These are phyloP conservation scores for Lolium multiflorum DNA, from an alignment of 176 grass and related monocot genomes.

Conservation along the genomic window DNA sequence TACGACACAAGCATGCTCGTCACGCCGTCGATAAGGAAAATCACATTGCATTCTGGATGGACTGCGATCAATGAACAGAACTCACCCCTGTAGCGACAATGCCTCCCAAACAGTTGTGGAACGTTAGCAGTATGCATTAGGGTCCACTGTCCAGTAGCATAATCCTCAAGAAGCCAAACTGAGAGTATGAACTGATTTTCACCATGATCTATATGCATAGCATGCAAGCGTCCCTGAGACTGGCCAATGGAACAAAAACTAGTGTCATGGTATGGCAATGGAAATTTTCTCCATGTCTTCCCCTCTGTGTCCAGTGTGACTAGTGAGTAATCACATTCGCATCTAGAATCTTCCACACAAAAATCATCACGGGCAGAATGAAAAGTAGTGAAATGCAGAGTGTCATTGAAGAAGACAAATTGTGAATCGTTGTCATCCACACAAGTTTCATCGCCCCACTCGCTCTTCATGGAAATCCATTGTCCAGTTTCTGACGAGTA, in stretches of 20 bases:
- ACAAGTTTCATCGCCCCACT: background rate
- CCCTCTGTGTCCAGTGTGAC: background rate
- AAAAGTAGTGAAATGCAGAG: background rate
- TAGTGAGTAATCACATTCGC: constrained; percentile 1
- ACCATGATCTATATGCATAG: background rate
- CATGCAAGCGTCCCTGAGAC: background rate
- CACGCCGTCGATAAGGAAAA: background rate
- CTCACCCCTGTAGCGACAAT: background rate
- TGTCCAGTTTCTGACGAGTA: background rate
- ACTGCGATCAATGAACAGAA: background rate
- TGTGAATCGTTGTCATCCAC: background rate
- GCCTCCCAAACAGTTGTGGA: background rate
- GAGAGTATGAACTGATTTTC: background rate
- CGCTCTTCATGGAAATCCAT: background rate
- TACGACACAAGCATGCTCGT: background rate
- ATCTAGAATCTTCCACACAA: background rate
- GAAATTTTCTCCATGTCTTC: background rate
- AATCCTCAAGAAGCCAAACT: background rate
- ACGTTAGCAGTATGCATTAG: background rate
- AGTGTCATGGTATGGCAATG: background rate
- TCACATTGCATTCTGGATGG: background rate
- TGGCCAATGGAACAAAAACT: background rate
- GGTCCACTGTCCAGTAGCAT: background rate
- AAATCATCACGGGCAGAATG: background rate
- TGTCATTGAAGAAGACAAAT: background rate